A percentile compares a stretch with the other conserved stretches of the same genome.
Evolutionary conservation across 2,329 filamentous ascomycete genomes (phyloP).

Genomic region (Fulvia fulva): DNA sequence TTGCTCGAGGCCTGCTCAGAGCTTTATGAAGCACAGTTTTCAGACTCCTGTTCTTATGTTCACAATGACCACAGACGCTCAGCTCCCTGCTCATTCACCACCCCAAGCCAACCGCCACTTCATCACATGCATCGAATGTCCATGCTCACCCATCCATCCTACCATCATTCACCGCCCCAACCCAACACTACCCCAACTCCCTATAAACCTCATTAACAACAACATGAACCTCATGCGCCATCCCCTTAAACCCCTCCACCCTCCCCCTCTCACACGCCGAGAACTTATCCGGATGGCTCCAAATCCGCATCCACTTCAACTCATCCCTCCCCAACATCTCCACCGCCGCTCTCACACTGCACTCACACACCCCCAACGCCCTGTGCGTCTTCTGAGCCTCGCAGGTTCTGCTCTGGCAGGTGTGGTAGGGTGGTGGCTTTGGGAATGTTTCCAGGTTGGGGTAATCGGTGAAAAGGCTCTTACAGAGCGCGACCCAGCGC

Average conservation of each 20-base stretch:
- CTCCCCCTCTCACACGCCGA: constrained; percentile 6
- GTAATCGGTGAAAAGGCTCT: constrained; percentile 1
- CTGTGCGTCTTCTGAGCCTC: background rate
- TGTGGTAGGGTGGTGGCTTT: background rate
- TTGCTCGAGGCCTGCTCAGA: no score
- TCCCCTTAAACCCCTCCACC: constrained; percentile 8
- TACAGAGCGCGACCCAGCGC: background rate
- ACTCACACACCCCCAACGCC: background rate
- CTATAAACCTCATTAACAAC: constrained; percentile 5
- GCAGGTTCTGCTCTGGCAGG: background rate
- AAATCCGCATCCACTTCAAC: constrained; percentile 4
- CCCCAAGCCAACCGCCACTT: background rate
- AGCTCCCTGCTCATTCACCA: no score
- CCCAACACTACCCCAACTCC: background rate
- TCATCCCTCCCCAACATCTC: background rate
- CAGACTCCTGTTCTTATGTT: no score
- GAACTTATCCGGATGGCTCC: constrained; percentile 12
- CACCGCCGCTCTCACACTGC: background rate
- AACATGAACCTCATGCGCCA: constrained; percentile 7
- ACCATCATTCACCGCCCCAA: background rate
- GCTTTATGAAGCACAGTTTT: no score
- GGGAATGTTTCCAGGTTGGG: background rate
- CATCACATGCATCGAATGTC: no score
- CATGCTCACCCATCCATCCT: background rate
- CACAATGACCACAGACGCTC: no score